Evolutionary conservation across 2,329 filamentous ascomycete genomes (phyloP), one percentile per base, ranked within the genome.

Genomic region (Aquanectria penicillioides): DNA sequence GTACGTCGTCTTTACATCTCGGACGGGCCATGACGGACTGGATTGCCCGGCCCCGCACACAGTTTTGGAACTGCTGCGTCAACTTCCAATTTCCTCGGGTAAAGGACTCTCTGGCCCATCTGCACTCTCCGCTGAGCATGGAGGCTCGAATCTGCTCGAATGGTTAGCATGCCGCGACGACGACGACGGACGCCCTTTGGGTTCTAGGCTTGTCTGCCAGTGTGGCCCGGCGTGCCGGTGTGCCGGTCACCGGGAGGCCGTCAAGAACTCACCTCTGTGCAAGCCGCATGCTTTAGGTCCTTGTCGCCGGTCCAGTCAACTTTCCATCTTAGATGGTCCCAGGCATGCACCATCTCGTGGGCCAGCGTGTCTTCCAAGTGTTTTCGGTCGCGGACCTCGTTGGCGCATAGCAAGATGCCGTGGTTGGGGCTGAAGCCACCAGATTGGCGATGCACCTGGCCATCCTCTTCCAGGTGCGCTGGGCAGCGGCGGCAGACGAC

Each of bases 281-380:
- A 99, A 53, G 95, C 95, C 29, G 94, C 92, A 78, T 99, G 95
- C 74, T 89, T 88, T 76, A 99, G 74, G 74, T 93, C 81, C 80
- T 80, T 91, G 68, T 84, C 81, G 5, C 83, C 86, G n/a, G 80
- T 77, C 80, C 91, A 92, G 72, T 98, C 90, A 38, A 97, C 88
- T 77, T 97, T 95, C 81, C 93, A 99, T 63, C 94, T 82, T 68
- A 98, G 73, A 74, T 97, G 91, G 74, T 99, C 95, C 83, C 93
- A 98, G 1, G 94, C 94, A 75, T 99, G 95, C 50, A 99, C 91
- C 93, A 99, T 96, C 80, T 99, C 95, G 77, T 99, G 95, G 23
- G 94, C 89, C 71, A 99, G 81, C 10, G 94, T 97, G 75, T 99
- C 95, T 79, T 99, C 95, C 67, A 97, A 76, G 73, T 97, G 93